A percentile compares a stretch with the other conserved stretches of the same genome.
Evolutionary conservation across 768 basidiomycete genomes (phyloP).

Genomic region (Astraeus odoratus): DNA sequence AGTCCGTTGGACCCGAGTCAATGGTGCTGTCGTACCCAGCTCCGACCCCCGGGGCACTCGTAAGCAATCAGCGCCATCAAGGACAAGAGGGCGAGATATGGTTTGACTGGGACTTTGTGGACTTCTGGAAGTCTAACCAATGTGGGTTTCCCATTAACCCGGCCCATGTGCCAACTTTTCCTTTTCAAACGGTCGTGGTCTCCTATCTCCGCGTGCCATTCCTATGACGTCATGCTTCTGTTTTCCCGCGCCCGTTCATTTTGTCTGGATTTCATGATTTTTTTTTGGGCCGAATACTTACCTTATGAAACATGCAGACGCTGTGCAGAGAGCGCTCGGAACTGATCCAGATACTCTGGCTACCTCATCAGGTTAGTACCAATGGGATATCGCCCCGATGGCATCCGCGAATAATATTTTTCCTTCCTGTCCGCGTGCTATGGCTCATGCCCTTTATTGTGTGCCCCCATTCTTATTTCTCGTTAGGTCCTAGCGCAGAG

Average conservation of each 20-base stretch:
- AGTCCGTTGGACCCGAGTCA: constrained; percentile 78
- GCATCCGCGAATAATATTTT: too few relatives aligned
- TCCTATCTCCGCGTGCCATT: too few relatives aligned
- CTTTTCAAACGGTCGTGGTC: neutral
- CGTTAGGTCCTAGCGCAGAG: constrained; percentile 61
- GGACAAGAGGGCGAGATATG: constrained; percentile 80
- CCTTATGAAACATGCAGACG: constrained; percentile 38
- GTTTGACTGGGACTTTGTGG: constrained; percentile 98
- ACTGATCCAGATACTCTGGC: constrained; percentile 62
- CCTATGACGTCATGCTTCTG: too few relatives aligned
- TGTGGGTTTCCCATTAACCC: constrained; percentile 46
- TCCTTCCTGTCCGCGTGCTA: constrained; percentile 1
- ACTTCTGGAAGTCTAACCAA: constrained; percentile 98
- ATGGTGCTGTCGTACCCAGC: constrained; percentile 57
- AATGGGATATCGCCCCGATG: neutral
- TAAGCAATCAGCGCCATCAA: constrained; percentile 11
- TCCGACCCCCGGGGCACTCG: neutral
- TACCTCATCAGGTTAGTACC: constrained; percentile 47
- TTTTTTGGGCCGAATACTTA: neutral
- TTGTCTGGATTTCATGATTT: neutral
- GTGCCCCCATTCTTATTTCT: neutral
- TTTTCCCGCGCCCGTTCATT: neutral
- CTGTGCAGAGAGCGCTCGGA: constrained; percentile 67
- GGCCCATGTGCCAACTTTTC: neutral
- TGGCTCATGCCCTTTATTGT: neutral